Percentiles rank a stretch among this genome's conserved stretches.
Conservation (phyloP, 805 yeast genomes). For the Wickerhamiella spandovensis region DNA sequence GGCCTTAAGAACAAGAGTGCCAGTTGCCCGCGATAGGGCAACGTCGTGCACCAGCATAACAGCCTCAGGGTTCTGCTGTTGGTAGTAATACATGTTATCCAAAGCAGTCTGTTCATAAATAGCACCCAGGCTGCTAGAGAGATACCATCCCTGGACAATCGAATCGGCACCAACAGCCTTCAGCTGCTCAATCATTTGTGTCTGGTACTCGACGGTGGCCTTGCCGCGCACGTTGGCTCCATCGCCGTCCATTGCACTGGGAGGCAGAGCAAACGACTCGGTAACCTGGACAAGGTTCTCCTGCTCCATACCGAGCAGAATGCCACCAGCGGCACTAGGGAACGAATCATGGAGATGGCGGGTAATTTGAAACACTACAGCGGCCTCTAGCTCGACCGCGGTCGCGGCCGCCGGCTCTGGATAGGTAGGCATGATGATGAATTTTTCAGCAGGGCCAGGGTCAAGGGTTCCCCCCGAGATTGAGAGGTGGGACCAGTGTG, state of each 20-base stretch:
- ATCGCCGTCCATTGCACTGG: constrained; percentile 38
- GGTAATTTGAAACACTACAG: constrained; percentile 17
- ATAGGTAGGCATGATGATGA: constrained; percentile 1
- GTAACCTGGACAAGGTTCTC: constrained; percentile 14
- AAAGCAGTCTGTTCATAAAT: constrained; percentile 48
- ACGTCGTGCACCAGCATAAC: constrained; percentile 56
- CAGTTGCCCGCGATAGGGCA: constrained; percentile 41
- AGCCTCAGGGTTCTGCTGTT: constrained; percentile 38
- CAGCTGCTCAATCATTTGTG: constrained; percentile 49
- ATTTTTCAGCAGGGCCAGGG: not conserved
- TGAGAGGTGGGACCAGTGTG: no score
- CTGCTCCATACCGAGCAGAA: constrained; percentile 16
- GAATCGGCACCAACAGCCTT: constrained; percentile 51
- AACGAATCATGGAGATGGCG: constrained; percentile 17
- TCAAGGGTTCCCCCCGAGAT: not conserved
- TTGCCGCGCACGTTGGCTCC: constrained; percentile 49
- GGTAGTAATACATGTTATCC: constrained; percentile 56
- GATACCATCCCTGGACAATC: constrained; percentile 72
- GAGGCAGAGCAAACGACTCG: constrained; percentile 51
- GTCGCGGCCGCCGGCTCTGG: not conserved
- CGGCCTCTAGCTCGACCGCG: constrained; percentile 15
- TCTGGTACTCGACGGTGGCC: constrained; percentile 54
- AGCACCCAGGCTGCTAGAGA: constrained; percentile 55
- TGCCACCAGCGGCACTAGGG: constrained; percentile 19
- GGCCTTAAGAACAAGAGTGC: constrained; percentile 51